These are phyloP conservation scores for Paraphaeosphaeria minitans DNA, from an alignment of 2,329 filamentous ascomycete genomes.

Conservation along the genomic window DNA sequence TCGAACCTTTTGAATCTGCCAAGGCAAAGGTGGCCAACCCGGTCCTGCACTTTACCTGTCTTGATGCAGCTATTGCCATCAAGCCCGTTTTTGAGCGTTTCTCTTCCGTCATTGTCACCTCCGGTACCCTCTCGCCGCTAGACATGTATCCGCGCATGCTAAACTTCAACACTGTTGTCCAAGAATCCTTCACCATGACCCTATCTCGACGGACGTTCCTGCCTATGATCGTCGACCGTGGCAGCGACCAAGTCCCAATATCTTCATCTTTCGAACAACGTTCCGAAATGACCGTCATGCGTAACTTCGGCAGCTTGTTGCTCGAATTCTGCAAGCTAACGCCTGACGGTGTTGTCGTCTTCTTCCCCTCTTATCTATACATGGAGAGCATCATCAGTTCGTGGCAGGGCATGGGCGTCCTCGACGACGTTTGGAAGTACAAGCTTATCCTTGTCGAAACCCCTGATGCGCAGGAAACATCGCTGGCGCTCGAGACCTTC, in stretches of 20 bases:
- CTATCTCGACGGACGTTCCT: slow-evolving; percentile 92
- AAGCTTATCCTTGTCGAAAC: slow-evolving; percentile 98
- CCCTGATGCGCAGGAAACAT: slow-evolving; percentile 95
- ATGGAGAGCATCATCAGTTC: slow-evolving; percentile 99
- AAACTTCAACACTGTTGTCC: slow-evolving; percentile 86
- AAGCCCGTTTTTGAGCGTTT: slow-evolving; percentile 97
- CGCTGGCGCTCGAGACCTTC: slow-evolving; percentile 92
- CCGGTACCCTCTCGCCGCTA: slow-evolving; percentile 91
- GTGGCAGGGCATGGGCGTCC: slow-evolving; percentile 98
- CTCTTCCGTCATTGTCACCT: slow-evolving; percentile 97
- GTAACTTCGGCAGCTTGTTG: slow-evolving; percentile 91
- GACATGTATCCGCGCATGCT: slow-evolving; percentile 99
- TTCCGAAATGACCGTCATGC: slow-evolving; percentile 94
- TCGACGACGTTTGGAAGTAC: slow-evolving; percentile 98
- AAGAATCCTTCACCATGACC: slow-evolving; percentile 98
- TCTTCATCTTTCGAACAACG: slow-evolving; percentile 94
- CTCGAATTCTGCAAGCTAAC: slow-evolving; percentile 96
- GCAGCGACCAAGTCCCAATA: slow-evolving; percentile 90
- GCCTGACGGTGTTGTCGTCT: slow-evolving; percentile 97
- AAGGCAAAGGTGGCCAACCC: slow-evolving; percentile 95
- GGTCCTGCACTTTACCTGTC: slow-evolving; percentile 93
- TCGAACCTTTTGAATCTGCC: slow-evolving; percentile 97
- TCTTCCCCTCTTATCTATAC: slow-evolving; percentile 97
- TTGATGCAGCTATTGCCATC: slow-evolving; percentile 97
- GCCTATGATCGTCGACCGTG: slow-evolving; percentile 95